phyloP scores from a whole-genome alignment of 176 grass and related monocot species.

The Metroxylon sagu region DNA sequence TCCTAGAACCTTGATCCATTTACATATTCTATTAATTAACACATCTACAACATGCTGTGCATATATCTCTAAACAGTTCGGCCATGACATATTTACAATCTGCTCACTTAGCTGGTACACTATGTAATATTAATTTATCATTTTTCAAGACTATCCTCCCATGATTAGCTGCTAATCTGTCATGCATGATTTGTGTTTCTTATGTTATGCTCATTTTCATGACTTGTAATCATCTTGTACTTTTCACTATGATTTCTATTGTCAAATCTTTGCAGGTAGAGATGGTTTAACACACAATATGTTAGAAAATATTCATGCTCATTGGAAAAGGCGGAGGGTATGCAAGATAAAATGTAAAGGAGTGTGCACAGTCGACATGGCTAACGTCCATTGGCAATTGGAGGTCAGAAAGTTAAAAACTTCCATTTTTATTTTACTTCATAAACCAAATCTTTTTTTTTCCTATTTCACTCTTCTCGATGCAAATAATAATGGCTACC shows the following conservation, averaged over 20 bases:
- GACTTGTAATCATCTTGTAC: neutral
- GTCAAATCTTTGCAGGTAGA: slow-evolving; percentile 47
- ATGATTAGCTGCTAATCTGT: too few species aligned
- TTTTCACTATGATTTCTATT: neutral
- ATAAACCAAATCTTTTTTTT: too few species aligned
- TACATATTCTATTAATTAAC: too few species aligned
- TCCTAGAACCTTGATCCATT: too few species aligned
- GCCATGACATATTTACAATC: too few species aligned
- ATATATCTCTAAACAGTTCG: too few species aligned
- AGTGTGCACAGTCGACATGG: slow-evolving; percentile 88
- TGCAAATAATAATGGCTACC: neutral
- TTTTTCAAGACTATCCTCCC: too few species aligned
- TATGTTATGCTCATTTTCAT: neutral
- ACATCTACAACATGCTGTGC: too few species aligned
- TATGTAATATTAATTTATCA: too few species aligned
- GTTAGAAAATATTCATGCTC: slow-evolving; percentile 89
- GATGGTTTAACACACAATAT: slow-evolving; percentile 94
- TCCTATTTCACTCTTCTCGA: neutral
- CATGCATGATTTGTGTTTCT: too few species aligned
- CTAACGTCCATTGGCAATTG: slow-evolving; percentile 77
- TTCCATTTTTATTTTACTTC: slow-evolving; percentile 10
- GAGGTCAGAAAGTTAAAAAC: slow-evolving; percentile 35
- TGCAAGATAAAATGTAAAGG: slow-evolving; percentile 99
- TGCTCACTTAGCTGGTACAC: too few species aligned
- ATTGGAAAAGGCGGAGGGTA: slow-evolving; percentile 91